A percentile compares a stretch with the other conserved stretches of the same genome.
Evolutionary conservation across 2,329 filamentous ascomycete species (phyloP).

Genomic region (Fusarium sulawesiense): DNA sequence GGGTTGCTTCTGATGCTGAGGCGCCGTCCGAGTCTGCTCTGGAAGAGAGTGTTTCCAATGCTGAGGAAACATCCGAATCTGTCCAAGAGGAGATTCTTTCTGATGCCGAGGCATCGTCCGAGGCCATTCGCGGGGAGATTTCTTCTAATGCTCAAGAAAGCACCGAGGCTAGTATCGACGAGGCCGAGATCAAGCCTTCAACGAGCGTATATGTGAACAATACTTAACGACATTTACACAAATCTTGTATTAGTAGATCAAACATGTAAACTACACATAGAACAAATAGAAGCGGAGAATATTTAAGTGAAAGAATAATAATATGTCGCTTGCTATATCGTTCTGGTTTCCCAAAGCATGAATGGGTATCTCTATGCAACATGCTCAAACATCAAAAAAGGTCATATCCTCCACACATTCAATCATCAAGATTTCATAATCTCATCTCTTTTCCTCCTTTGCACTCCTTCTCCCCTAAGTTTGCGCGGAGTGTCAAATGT

Average conservation of each 20-base stretch:
- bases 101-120: slow-evolving; percentile 2
- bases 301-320: slow-evolving; percentile 36
- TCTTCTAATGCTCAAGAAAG: slow-evolving; percentile 6
- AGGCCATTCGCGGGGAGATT: slow-evolving; percentile 9
- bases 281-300: background rate
- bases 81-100: background rate
- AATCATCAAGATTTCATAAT: slow-evolving; percentile 45
- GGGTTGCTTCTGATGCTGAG: slow-evolving; percentile 14
- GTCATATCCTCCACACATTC: slow-evolving; percentile 41
- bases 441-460: slow-evolving; percentile 19
- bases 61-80: background rate
- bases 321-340: slow-evolving; percentile 48
- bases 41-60: slow-evolving; percentile 1
- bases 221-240: background rate
- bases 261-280: background rate
- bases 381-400: slow-evolving; percentile 40
- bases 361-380: slow-evolving; percentile 52
- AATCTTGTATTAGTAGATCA: slow-evolving; percentile 9
- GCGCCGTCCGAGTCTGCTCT: background rate
- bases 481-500: slow-evolving; percentile 39
- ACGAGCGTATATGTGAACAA: slow-evolving; percentile 1
- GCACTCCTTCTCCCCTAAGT: slow-evolving; percentile 32
- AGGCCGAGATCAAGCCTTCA: background rate
- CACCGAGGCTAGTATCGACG: background rate
- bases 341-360: slow-evolving; percentile 44